Conservation (phyloP, 306 rosid genomes). For the Sesbania bispinosa region DNA sequence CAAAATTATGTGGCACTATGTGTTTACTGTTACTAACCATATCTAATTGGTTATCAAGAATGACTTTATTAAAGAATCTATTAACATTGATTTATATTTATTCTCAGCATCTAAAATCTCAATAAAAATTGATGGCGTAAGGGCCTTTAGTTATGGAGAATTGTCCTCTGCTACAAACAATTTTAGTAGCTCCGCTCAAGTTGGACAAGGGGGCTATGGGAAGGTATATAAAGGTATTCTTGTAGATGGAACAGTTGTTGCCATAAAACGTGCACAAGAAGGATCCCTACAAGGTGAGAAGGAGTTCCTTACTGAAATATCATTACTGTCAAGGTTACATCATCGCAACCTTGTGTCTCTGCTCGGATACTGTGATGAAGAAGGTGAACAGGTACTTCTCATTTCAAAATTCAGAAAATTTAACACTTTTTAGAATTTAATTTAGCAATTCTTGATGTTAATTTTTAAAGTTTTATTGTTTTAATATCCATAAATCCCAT, state of each 20-base stretch:
- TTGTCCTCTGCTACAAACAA: constrained; percentile 62
- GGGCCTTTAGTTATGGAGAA: constrained; percentile 55
- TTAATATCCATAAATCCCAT: too few relatives aligned
- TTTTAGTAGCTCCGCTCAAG: constrained; percentile 56
- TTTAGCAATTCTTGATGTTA: too few relatives aligned
- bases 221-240: constrained; percentile 75
- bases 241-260: constrained; percentile 56
- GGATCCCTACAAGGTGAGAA: constrained; percentile 80
- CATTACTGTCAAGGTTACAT: constrained; percentile 70
- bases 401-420: neutral
- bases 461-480: too few relatives aligned
- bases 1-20: neutral
- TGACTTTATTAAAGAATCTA: neutral
- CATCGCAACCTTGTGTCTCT: constrained; percentile 85
- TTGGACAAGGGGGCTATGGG: constrained; percentile 87
- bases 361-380: constrained; percentile 79
- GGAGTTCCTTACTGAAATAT: constrained; percentile 89
- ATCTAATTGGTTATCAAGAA: neutral
- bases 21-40: neutral
- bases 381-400: constrained; percentile 67
- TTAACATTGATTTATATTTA: constrained; percentile 26
- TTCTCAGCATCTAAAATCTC: constrained; percentile 54
- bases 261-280: constrained; percentile 87
- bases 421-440: neutral
- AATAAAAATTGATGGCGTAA: constrained; percentile 67